A percentile compares a stretch with the other conserved stretches of the same genome.
These are phyloP conservation scores for Heterobasidion parviporum DNA, from an alignment of 1,284 basidiomycete species.

Conservation along the genomic window DNA sequence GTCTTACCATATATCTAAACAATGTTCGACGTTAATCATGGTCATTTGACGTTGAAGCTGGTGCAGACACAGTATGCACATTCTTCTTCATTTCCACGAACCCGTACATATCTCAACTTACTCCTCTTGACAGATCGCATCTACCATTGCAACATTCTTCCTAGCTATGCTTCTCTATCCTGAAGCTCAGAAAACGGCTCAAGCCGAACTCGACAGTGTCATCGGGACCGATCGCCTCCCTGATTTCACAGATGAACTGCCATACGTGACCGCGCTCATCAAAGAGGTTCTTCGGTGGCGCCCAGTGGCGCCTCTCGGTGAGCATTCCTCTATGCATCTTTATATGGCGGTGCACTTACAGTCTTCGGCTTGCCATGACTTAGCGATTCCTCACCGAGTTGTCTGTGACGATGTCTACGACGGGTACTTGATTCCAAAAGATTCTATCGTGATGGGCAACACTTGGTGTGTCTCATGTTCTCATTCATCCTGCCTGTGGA, in stretches of 20 bases:
- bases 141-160: conserved; percentile 13
- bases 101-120: neutral
- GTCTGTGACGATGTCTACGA: conserved; percentile 26
- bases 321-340: neutral
- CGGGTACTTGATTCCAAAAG: conserved; percentile 26
- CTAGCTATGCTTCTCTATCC: conserved; percentile 19
- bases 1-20: neutral
- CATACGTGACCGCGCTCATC: conserved; percentile 14
- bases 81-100: neutral
- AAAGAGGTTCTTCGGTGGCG: conserved; percentile 15
- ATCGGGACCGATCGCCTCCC: conserved; percentile 14
- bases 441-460: conserved; percentile 24
- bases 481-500: neutral
- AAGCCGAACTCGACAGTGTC: conserved; percentile 16
- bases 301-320: conserved; percentile 9
- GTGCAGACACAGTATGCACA: neutral
- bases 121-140: conserved; percentile 8
- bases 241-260: conserved; percentile 12
- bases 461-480: conserved; percentile 14
- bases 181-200: conserved; percentile 16
- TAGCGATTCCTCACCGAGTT: conserved; percentile 21
- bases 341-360: neutral
- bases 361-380: neutral
- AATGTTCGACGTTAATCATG: neutral
- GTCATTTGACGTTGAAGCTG: neutral